Evolutionary conservation across 1,284 basidiomycete genomes (phyloP).

Genomic region (Boletus semigastroideus): DNA sequence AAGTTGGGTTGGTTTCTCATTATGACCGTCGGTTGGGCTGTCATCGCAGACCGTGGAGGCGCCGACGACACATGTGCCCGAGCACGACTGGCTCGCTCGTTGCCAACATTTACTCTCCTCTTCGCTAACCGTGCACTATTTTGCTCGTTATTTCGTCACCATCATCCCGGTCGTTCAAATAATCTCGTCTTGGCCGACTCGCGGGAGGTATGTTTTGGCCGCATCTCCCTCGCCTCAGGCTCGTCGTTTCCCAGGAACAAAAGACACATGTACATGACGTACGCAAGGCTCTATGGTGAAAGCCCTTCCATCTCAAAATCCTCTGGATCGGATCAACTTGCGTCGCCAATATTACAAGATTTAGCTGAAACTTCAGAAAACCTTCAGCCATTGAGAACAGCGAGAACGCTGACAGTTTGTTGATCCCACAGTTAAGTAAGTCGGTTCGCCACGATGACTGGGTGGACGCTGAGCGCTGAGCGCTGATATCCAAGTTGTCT

Average conservation of each 20-base stretch:
- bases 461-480: no score
- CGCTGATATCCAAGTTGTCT: no score
- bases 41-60: neutral
- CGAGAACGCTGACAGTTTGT: conserved; percentile 32
- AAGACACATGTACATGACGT: conserved; percentile 29
- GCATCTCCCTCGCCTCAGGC: no score
- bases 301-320: conserved; percentile 22
- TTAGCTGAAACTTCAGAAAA: conserved; percentile 9
- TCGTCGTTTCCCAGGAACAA: no score
- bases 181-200: no score
- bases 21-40: neutral
- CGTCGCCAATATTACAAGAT: conserved; percentile 28
- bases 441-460: no score
- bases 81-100: no score
- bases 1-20: neutral
- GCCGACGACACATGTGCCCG: neutral
- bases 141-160: no score
- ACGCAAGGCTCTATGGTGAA: conserved; percentile 26
- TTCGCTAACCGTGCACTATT: no score
- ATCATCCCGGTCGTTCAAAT: no score
- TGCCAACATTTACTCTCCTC: no score
- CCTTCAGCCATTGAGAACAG: conserved; percentile 35
- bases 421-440: conserved; percentile 30
- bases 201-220: no score
- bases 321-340: conserved; percentile 14